These are phyloP conservation scores for Boletus sp. DNA, from an alignment of 768 basidiomycete genomes.

Conservation along the genomic window DNA sequence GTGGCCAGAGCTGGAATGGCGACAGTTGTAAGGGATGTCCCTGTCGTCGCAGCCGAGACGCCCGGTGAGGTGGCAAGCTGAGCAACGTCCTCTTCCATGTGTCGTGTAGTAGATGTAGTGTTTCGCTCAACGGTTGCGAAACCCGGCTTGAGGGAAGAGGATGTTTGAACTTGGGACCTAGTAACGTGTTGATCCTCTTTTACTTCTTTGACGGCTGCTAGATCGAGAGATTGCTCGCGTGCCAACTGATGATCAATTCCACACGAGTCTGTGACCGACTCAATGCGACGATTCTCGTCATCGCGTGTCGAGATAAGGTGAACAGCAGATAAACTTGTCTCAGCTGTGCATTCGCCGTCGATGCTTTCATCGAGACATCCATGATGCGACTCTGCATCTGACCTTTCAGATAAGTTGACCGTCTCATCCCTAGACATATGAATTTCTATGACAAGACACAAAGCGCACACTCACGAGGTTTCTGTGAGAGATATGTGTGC, in stretches of 20 bases:
- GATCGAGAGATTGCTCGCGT: neutral
- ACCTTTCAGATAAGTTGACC: neutral
- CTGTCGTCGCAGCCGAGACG: neutral
- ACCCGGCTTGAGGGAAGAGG: neutral
- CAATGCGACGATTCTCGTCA: neutral
- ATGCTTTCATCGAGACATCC: neutral
- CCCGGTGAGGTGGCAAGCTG: neutral
- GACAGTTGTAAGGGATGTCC: no score
- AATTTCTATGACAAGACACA: neutral
- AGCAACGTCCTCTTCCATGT: neutral
- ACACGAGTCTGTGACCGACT: neutral
- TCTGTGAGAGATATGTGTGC: no score
- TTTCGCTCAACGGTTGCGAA: neutral
- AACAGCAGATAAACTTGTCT: neutral
- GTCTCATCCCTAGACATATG: conserved; percentile 2
- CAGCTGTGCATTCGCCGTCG: neutral
- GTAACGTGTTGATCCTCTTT: neutral
- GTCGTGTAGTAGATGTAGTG: neutral
- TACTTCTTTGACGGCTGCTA: neutral
- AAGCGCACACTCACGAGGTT: no score
- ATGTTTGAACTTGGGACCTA: neutral
- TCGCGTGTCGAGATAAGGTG: neutral
- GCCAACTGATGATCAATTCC: neutral
- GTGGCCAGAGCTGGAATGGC: no score
- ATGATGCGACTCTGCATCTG: neutral